Base-by-base conservation (phyloP, 352 stramenopile species). In the Thalassiosira livingstoniorum region DNA sequence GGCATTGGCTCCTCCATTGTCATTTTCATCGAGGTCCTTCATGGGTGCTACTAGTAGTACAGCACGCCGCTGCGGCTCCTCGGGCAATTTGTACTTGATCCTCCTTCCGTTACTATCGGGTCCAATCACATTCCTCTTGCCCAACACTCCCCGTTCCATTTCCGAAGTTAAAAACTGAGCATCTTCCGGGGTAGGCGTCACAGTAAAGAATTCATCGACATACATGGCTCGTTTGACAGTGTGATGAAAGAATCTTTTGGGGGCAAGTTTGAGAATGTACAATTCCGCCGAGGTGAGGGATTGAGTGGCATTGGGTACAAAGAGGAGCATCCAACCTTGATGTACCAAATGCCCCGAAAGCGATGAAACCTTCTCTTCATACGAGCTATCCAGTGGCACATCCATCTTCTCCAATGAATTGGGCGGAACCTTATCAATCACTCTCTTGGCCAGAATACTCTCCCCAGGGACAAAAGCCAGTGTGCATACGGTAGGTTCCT, bases 261-360 rank as follows among this genome's bases (percentile, higher is more conserved):
- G 90, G 39, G 90, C 85, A 37, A 93, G 76, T 74, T 94, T 94
- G 27, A 89, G 68, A 27, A 93, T 31, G 29, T 70, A 88, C 43
- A 66, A 55, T 31, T 92, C 85, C 4, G 80, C 54, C 2, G 66
- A 25, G 51, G 71, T 63, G 1, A 94, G 45, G 42, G 80, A 63
- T 62, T 85, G n/a, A n/a, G 67, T 78, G 37, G 75, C 74, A 55
- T 83, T 75, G 32, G 83, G 51, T 1, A 92, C 75, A 70, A 88
- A 91, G 54, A 94, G 70, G 21, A 92, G 66, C 37, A 92, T 78
- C 88, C 88, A 94, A 15, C 90, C 90, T 45, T 85, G 69, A 79
- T 93, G 91, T n/a, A 88, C 65, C 5, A 94, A 60, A 51, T 89
- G 73, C 4, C 87, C 90, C 81, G 90, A 93, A 10, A 93, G 68